Percentiles rank a stretch among this genome's conserved stretches.
Conservation (phyloP, 2,329 filamentous ascomycete genomes). For the Fusarium succisae region DNA sequence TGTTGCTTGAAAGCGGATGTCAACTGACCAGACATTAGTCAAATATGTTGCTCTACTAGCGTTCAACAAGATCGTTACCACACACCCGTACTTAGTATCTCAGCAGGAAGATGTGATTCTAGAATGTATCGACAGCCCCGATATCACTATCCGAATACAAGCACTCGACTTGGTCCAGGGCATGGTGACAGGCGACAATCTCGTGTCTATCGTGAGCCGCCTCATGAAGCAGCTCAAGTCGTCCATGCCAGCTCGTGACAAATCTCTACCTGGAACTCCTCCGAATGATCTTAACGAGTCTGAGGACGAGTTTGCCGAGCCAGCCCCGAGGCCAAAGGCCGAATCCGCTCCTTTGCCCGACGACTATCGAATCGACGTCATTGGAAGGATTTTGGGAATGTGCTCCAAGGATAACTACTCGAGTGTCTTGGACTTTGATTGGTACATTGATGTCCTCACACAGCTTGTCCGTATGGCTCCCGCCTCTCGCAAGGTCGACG, state of each 20-base stretch:
- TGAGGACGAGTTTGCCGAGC: constrained; percentile 57
- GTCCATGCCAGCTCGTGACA: constrained; percentile 62
- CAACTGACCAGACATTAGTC: constrained; percentile 61
- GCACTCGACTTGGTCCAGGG: constrained; percentile 90
- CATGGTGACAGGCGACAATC: constrained; percentile 90
- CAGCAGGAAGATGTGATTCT: constrained; percentile 96
- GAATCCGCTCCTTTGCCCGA: constrained; percentile 75
- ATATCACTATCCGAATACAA: constrained; percentile 94
- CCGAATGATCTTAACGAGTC: constrained; percentile 58
- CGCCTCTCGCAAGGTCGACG: constrained; percentile 53
- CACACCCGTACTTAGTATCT: constrained; percentile 87
- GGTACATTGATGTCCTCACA: constrained; percentile 92
- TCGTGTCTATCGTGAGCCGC: constrained; percentile 84
- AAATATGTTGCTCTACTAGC: constrained; percentile 97
- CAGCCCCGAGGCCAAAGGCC: constrained; percentile 44
- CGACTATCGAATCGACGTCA: constrained; percentile 86
- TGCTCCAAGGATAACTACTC: constrained; percentile 89
- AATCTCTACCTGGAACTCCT: constrained; percentile 53
- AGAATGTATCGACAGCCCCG: constrained; percentile 93
- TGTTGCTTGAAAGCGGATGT: not conserved
- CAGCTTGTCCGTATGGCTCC: constrained; percentile 81
- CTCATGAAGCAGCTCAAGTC: constrained; percentile 87
- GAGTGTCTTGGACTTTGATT: constrained; percentile 90
- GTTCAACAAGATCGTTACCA: constrained; percentile 92
- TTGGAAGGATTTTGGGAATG: constrained; percentile 85